phyloP scores from a whole-genome alignment of 2,329 filamentous ascomycete species.

The Fusarium neocosmosporiellum region DNA sequence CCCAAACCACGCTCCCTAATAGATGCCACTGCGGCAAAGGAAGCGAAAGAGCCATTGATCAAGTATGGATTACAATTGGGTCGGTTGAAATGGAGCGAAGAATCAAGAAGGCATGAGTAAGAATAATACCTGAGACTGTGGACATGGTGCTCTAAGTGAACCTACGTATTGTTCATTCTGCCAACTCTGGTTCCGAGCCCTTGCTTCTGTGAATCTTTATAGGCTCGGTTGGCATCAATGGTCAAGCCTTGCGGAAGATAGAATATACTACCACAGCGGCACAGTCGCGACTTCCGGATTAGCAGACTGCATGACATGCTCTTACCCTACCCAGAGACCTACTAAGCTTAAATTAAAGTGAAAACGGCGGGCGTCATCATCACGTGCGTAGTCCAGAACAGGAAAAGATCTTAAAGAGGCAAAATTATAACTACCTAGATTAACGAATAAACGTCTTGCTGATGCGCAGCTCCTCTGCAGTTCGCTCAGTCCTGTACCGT shows the following conservation, averaged over 20 bases:
- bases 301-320: background rate
- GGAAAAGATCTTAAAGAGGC: background rate
- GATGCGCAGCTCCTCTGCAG: background rate
- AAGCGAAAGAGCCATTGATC: background rate
- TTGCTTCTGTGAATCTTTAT: background rate
- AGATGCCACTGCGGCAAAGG: background rate
- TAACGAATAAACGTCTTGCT: background rate
- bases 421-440: background rate
- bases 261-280: background rate
- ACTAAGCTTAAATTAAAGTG: background rate
- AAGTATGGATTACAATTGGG: background rate
- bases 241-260: background rate
- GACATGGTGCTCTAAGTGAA: background rate
- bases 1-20: background rate
- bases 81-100: background rate
- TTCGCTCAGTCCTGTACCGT: background rate
- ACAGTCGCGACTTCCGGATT: background rate
- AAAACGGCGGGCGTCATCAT: background rate
- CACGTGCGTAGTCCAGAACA: background rate
- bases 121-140: background rate
- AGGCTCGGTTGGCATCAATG: background rate
- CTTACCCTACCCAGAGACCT: background rate
- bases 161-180: background rate
- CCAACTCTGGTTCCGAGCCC: background rate
- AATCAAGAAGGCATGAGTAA: background rate